Evolutionary conservation across 2,329 filamentous ascomycete genomes (phyloP).

Genomic region (Verticillium albo-atrum): DNA sequence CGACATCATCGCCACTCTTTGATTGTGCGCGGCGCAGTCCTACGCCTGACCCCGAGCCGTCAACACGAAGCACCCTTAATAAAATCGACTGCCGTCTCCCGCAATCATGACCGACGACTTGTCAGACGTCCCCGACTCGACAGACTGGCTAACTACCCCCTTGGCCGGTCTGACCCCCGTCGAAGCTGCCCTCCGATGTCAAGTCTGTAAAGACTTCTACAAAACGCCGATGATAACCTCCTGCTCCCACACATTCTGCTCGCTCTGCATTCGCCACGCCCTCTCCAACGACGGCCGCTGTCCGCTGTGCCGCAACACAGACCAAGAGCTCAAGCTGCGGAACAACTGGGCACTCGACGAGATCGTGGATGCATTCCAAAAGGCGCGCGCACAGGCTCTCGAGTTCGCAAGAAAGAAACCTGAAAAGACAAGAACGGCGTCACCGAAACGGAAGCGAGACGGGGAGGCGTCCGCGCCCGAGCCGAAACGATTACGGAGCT

Average conservation of each 20-base stretch:
- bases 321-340: constrained; percentile 80
- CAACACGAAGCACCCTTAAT: neutral
- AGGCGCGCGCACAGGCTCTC: constrained; percentile 58
- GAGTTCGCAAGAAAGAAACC: constrained; percentile 54
- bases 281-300: constrained; percentile 82
- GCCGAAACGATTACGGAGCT: constrained; percentile 49
- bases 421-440: constrained; percentile 13
- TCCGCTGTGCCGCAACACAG: constrained; percentile 71
- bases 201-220: constrained; percentile 98
- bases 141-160: constrained; percentile 74
- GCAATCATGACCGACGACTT: constrained; percentile 26
- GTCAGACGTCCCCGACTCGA: constrained; percentile 65
- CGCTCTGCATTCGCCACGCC: constrained; percentile 85
- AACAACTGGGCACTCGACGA: constrained; percentile 85
- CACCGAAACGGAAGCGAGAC: constrained; percentile 49
- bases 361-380: constrained; percentile 72
- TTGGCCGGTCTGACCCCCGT: constrained; percentile 63
- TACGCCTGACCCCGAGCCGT: neutral
- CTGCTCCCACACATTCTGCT: constrained; percentile 95
- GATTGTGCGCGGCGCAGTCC: neutral
- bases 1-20: neutral
- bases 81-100: neutral
- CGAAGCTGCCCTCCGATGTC: constrained; percentile 84
- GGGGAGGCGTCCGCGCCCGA: constrained; percentile 22
- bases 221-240: constrained; percentile 91